Evolutionary conservation across 2,329 filamentous ascomycete genomes (phyloP).

Genomic region (Talaromyces sp.): DNA sequence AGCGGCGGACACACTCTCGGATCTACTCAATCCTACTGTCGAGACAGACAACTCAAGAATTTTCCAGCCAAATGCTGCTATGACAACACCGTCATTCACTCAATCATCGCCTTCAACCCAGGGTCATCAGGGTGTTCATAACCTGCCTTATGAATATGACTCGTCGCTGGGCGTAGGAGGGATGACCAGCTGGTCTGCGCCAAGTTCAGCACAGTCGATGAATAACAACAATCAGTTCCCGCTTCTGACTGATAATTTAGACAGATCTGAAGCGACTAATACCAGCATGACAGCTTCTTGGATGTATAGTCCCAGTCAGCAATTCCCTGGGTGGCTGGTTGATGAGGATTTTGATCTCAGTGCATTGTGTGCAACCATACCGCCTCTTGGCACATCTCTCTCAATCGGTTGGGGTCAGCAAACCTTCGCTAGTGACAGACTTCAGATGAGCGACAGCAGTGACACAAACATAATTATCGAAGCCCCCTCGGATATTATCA

Average conservation of each 20-base stretch:
- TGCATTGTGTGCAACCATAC: conserved; percentile 21
- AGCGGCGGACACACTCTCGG: not conserved
- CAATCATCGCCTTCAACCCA: conserved; percentile 6
- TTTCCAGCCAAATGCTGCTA: not conserved
- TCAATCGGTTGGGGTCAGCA: not conserved
- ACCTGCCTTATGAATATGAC: conserved; percentile 5
- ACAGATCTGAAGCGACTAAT: not conserved
- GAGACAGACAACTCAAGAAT: not conserved
- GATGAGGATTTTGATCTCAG: conserved; percentile 25
- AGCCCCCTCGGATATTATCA: not conserved
- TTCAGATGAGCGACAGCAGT: not conserved
- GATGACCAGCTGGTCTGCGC: not conserved
- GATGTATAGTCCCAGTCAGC: conserved; percentile 12
- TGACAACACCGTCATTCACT: not conserved
- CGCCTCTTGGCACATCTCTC: conserved; percentile 10
- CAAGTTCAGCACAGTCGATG: not conserved
- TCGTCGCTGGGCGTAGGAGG: not conserved
- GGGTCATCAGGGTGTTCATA: not conserved
- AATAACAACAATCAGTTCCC: not conserved
- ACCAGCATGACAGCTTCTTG: conserved; percentile 3
- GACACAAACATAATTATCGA: not conserved
- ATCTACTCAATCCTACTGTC: not conserved
- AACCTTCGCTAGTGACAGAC: not conserved
- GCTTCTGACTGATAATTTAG: not conserved
- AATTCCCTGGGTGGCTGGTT: conserved; percentile 23